Evolutionary conservation across 2,329 filamentous ascomycete species (phyloP).

Genomic region (Cladosporium sp.): DNA sequence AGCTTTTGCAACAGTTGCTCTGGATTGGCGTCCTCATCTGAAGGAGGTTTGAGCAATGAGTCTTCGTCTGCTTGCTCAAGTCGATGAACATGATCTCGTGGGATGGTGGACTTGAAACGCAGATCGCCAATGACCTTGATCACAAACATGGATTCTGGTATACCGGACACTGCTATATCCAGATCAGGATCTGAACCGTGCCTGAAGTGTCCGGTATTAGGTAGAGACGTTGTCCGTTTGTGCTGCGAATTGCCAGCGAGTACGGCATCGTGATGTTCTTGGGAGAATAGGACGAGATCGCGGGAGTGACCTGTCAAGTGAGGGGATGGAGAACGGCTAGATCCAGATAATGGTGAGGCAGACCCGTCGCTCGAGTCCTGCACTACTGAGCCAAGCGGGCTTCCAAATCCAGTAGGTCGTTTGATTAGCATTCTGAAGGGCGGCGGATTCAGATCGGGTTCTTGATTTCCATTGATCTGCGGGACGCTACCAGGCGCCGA

Average conservation of each 20-base stretch:
- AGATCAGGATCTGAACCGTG: constrained; percentile 18
- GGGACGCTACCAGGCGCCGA: neutral
- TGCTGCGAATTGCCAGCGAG: neutral
- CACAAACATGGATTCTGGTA: constrained; percentile 11
- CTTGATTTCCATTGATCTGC: constrained; percentile 11
- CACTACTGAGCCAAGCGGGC: neutral
- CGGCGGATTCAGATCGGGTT: constrained; percentile 4
- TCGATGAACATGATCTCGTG: constrained; percentile 31
- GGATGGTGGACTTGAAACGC: constrained; percentile 22
- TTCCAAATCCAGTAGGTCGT: constrained; percentile 25
- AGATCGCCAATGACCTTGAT: constrained; percentile 26
- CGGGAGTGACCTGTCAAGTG: neutral
- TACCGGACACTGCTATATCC: neutral
- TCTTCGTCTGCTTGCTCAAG: constrained; percentile 30
- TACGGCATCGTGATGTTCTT: constrained; percentile 2
- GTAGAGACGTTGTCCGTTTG: constrained; percentile 2
- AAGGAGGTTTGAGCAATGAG: constrained; percentile 30
- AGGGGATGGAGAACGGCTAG: constrained; percentile 18
- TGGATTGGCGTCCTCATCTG: constrained; percentile 30
- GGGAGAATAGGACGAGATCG: constrained; percentile 10
- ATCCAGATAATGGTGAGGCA: constrained; percentile 4
- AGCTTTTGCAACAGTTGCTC: constrained; percentile 29
- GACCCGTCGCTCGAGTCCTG: constrained; percentile 13
- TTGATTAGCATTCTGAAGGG: constrained; percentile 25
- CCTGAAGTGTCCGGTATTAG: neutral